Evolutionary conservation across 768 basidiomycete species (phyloP).

Genomic region (Lentinula raphanica): DNA sequence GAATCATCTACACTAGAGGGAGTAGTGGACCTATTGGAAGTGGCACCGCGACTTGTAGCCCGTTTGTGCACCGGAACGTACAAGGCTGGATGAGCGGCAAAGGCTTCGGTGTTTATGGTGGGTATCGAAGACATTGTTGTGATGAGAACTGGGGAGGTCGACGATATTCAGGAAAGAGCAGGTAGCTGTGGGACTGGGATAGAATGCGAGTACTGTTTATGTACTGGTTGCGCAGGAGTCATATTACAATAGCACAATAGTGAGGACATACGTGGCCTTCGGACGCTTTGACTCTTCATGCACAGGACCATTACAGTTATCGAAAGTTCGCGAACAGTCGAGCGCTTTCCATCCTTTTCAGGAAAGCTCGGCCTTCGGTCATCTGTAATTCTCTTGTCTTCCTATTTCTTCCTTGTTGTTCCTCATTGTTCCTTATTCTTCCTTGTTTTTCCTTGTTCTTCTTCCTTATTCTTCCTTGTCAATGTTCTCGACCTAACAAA

Average conservation of each 20-base stretch:
- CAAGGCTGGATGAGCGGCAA: background rate
- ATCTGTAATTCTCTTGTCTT: background rate
- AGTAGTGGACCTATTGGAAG: slow-evolving; percentile 1
- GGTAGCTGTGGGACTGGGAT: background rate
- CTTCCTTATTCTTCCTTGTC: no score
- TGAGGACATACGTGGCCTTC: background rate
- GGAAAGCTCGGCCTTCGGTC: background rate
- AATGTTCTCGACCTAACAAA: no score
- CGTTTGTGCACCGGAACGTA: slow-evolving; percentile 8
- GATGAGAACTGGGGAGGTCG: background rate
- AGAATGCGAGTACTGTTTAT: background rate
- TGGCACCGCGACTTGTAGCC: background rate
- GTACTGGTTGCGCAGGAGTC: background rate
- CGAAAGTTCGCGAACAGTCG: background rate
- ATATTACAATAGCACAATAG: background rate
- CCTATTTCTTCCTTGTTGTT: background rate
- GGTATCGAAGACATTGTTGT: background rate
- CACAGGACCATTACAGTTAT: background rate
- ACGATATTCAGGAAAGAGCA: background rate
- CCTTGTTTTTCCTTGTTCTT: no score
- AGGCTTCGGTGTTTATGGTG: background rate
- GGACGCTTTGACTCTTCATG: background rate
- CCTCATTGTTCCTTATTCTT: background rate
- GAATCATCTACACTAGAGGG: slow-evolving; percentile 3
- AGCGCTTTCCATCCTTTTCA: background rate